phyloP scores from a whole-genome alignment of 352 stramenopile genomes.

The Blastocystis sp. region DNA sequence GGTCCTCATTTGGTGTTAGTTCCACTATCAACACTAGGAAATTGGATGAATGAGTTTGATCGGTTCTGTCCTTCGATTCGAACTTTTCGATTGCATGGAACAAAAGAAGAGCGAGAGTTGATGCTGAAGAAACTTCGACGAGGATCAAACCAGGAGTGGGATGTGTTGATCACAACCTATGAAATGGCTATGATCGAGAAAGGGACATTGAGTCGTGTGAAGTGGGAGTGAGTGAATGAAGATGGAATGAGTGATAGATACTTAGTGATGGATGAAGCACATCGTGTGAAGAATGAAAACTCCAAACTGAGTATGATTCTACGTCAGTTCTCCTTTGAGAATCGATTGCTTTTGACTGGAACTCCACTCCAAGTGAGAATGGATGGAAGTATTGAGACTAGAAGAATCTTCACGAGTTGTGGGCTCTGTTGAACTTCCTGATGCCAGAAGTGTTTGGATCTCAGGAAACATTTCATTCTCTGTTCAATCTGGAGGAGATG shows the following conservation, averaged over 20 bases:
- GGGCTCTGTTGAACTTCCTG: conserved; percentile 91
- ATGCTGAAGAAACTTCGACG: conserved; percentile 68
- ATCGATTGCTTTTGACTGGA: conserved; percentile 69
- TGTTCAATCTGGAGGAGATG: conserved; percentile 67
- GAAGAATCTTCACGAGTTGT: conserved; percentile 95
- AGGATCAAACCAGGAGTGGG: conserved; percentile 32
- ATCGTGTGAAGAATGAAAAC: conserved; percentile 86
- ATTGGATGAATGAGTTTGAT: conserved; percentile 94
- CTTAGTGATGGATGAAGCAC: conserved; percentile 88
- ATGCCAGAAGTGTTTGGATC: conserved; percentile 92
- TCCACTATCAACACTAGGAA: conserved; percentile 91
- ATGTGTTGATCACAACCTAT: conserved; percentile 89
- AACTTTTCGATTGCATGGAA: conserved; percentile 90
- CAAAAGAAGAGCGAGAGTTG: conserved; percentile 79
- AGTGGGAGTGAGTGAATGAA: conserved; percentile 58
- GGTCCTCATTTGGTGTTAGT: conserved; percentile 95
- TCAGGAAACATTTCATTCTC: conserved; percentile 84
- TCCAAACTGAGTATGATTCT: conserved; percentile 64
- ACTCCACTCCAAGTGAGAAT: conserved; percentile 83
- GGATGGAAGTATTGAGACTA: conserved; percentile 70
- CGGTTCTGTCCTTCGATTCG: conserved; percentile 86
- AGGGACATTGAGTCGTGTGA: conserved; percentile 74
- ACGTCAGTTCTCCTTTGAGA: conserved; percentile 61
- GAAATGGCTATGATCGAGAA: conserved; percentile 91
- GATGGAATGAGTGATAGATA: conserved; percentile 69